Evolutionary conservation across 2,329 filamentous ascomycete species (phyloP).

Genomic region (Eutypella sp.): DNA sequence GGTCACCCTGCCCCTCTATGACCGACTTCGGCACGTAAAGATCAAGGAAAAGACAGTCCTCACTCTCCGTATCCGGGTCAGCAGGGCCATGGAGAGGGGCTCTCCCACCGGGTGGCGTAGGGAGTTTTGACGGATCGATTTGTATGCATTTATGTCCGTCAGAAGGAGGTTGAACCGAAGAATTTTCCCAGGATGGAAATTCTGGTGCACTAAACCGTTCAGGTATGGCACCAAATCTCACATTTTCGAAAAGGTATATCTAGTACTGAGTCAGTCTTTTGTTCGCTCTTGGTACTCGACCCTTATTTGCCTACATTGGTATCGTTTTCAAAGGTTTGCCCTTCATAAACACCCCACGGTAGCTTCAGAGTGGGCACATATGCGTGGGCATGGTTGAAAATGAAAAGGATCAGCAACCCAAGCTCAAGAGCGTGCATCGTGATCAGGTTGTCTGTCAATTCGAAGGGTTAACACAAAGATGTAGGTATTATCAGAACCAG

Average conservation of each 20-base stretch:
- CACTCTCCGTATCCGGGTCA: conserved; percentile 8
- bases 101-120: not conserved
- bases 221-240: not conserved
- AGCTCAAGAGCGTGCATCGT: too few relatives aligned
- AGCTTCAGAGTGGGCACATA: not conserved
- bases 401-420: too few relatives aligned
- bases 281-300: not conserved
- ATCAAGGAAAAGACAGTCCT: conserved; percentile 48
- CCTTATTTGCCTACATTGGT: not conserved
- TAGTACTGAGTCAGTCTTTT: not conserved
- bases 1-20: conserved; percentile 25
- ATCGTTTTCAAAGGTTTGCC: not conserved
- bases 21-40: conserved; percentile 41
- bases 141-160: not conserved
- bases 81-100: not conserved
- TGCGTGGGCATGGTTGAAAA: too few relatives aligned
- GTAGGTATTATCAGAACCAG: too few relatives aligned
- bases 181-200: not conserved
- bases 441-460: too few relatives aligned
- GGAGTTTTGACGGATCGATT: conserved; percentile 6
- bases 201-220: not conserved
- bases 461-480: too few relatives aligned
- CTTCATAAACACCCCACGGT: not conserved
- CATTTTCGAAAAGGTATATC: conserved; percentile 1
- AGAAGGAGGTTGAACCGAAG: not conserved